A percentile compares a stretch with the other conserved stretches of the same genome.
Evolutionary conservation across 768 basidiomycete species (phyloP).

Genomic region (Termitomyces sp.): DNA sequence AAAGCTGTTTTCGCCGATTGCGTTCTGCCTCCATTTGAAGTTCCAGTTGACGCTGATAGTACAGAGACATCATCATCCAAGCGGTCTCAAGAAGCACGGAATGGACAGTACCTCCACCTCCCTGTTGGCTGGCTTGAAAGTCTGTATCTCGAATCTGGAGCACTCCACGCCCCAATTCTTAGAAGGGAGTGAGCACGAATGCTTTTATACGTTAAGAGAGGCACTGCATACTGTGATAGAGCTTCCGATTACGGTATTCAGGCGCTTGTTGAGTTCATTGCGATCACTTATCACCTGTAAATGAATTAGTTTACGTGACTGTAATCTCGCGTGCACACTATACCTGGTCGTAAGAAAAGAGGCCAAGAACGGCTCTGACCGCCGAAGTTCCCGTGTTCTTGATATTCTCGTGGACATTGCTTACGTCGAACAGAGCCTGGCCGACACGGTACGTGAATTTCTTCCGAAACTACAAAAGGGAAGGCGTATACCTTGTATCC

Average conservation of each 20-base stretch:
- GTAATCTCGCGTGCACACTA: neutral
- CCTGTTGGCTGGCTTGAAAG: slow-evolving; percentile 54
- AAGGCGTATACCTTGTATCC: slow-evolving; percentile 33
- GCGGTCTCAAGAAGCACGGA: neutral
- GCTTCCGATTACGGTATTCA: slow-evolving; percentile 43
- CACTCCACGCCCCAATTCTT: slow-evolving; percentile 55
- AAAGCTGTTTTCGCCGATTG: slow-evolving; percentile 47
- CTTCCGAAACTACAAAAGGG: neutral
- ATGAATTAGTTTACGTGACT: neutral
- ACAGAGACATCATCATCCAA: neutral
- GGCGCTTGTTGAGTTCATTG: slow-evolving; percentile 43
- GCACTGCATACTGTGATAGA: slow-evolving; percentile 33
- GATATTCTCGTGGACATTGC: slow-evolving; percentile 42
- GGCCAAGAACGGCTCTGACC: slow-evolving; percentile 47
- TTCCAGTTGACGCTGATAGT: slow-evolving; percentile 45
- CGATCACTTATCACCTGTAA: slow-evolving; percentile 44
- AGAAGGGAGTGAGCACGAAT: neutral
- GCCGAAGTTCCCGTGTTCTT: slow-evolving; percentile 49
- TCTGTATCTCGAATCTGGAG: slow-evolving; percentile 53
- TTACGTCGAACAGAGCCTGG: slow-evolving; percentile 44
- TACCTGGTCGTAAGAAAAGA: slow-evolving; percentile 43
- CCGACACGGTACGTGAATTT: neutral
- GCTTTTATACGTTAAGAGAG: neutral
- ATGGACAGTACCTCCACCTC: slow-evolving; percentile 40
- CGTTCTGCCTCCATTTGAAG: slow-evolving; percentile 57